A percentile compares a stretch with the other conserved stretches of the same genome.
Evolutionary conservation across 805 yeast genomes (phyloP).

Genomic region (Torulaspora maleeae): DNA sequence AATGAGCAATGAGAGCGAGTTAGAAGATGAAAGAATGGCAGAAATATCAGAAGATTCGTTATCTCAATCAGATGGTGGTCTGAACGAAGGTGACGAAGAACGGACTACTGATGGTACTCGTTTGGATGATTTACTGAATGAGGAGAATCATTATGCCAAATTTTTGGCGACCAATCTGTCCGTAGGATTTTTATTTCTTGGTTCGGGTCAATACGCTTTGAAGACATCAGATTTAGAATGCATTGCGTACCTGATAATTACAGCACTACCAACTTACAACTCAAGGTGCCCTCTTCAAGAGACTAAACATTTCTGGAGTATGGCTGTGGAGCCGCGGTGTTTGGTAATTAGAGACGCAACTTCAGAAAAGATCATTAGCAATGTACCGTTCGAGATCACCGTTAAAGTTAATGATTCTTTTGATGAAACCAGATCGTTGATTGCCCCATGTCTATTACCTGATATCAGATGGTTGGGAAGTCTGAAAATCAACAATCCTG

Average conservation of each 20-base stretch:
- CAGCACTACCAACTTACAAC: conserved; percentile 59
- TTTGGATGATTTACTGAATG: conserved; percentile 26
- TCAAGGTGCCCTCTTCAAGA: conserved; percentile 66
- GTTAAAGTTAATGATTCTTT: conserved; percentile 31
- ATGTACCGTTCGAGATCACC: conserved; percentile 39
- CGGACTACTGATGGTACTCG: conserved; percentile 1
- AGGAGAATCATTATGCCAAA: conserved; percentile 52
- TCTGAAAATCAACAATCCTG: conserved; percentile 45
- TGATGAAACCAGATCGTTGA: conserved; percentile 40
- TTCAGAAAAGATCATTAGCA: conserved; percentile 50
- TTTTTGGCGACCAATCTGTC: conserved; percentile 77
- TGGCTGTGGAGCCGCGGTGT: conserved; percentile 77
- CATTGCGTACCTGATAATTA: conserved; percentile 47
- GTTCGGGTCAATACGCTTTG: conserved; percentile 89
- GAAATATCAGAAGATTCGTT: conserved; percentile 2
- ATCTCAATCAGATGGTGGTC: not conserved
- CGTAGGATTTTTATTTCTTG: conserved; percentile 80
- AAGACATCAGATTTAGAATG: conserved; percentile 47
- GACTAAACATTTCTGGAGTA: conserved; percentile 83
- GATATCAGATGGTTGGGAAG: conserved; percentile 45
- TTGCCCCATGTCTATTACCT: conserved; percentile 70
- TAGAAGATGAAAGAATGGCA: conserved; percentile 7
- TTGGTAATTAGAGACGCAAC: conserved; percentile 69
- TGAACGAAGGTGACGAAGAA: conserved; percentile 9
- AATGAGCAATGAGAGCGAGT: not conserved